Evolutionary conservation across 306 rosid species (phyloP).

Genomic region (Vigna mungo): DNA sequence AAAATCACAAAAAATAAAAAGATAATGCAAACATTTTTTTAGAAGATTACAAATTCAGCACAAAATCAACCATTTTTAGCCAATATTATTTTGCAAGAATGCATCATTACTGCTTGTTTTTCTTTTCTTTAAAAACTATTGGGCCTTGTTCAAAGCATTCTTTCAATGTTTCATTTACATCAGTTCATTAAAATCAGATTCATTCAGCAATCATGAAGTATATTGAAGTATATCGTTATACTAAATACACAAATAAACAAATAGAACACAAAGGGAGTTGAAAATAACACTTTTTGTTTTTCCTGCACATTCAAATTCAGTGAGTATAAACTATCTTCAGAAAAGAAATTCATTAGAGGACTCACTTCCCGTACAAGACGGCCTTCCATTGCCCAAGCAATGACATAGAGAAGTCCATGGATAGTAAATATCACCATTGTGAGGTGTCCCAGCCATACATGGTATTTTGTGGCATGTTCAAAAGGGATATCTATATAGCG

Average conservation of each 20-base stretch:
- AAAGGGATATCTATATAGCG: conserved; percentile 81
- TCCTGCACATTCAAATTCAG: neutral
- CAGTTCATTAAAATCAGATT: neutral
- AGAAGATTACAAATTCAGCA: too few species aligned
- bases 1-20: too few species aligned
- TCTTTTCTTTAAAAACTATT: too few species aligned
- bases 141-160: too few species aligned
- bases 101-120: too few species aligned
- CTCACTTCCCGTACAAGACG: conserved; percentile 62
- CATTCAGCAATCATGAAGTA: neutral
- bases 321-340: conserved; percentile 26
- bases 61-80: too few species aligned
- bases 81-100: too few species aligned
- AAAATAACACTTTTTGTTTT: neutral
- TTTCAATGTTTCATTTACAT: too few species aligned
- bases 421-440: conserved; percentile 86
- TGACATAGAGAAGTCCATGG: conserved; percentile 73
- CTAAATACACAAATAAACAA: neutral
- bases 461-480: conserved; percentile 89
- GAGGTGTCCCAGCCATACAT: conserved; percentile 97
- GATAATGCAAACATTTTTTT: too few species aligned
- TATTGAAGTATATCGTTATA: neutral
- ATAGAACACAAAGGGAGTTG: neutral
- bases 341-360: conserved; percentile 39
- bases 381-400: conserved; percentile 77